Percentiles rank a stretch among this genome's conserved stretches.
phyloP scores from a whole-genome alignment of 169 alveolate genomes.

The Besnoitia besnoiti region DNA sequence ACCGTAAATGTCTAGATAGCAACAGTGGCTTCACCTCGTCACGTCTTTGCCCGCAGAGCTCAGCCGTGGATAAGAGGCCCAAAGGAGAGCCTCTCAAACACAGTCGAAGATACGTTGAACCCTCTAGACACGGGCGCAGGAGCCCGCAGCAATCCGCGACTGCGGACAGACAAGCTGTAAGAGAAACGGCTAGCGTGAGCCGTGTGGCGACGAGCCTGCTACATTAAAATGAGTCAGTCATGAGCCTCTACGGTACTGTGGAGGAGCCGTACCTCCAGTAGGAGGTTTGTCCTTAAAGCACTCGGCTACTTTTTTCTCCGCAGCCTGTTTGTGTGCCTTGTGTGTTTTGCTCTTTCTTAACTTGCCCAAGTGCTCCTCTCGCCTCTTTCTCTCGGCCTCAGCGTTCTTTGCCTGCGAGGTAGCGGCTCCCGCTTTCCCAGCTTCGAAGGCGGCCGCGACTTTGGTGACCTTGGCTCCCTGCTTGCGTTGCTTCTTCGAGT shows the following conservation, averaged over 20 bases:
- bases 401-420: not conserved
- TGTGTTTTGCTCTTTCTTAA: not conserved
- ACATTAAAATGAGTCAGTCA: no score
- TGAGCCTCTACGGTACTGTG: not conserved
- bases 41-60: no score
- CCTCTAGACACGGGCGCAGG: no score
- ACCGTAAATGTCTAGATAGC: no score
- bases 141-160: no score
- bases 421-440: not conserved
- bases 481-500: not conserved
- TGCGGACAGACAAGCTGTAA: no score
- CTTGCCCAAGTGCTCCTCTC: not conserved
- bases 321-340: not conserved
- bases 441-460: slow-evolving; percentile 30
- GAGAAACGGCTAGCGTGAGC: no score
- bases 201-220: no score
- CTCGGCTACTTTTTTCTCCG: not conserved
- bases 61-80: no score
- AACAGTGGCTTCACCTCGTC: no score
- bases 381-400: not conserved
- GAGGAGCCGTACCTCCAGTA: slow-evolving; percentile 27
- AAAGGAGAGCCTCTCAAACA: no score
- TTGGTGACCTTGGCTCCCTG: not conserved
- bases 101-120: no score
- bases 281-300: slow-evolving; percentile 40